Evolutionary conservation across 106 monocot species (phyloP).

Genomic region (Gastrodia elata): DNA sequence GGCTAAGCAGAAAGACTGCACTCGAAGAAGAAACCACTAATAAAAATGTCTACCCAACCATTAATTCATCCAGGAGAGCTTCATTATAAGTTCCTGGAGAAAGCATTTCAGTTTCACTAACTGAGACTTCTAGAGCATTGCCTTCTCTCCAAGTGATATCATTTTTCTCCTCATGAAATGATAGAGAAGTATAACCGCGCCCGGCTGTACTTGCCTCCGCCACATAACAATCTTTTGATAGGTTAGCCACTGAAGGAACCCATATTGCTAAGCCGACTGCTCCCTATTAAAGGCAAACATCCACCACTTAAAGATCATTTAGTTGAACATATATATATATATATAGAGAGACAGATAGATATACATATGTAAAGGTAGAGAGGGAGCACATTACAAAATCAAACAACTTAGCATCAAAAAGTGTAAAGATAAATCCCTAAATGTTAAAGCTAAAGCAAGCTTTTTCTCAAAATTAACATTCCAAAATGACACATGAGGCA

Average conservation of each 20-base stretch:
- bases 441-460: neutral
- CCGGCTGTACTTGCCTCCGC: constrained; percentile 22
- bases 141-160: constrained; percentile 39
- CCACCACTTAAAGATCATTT: neutral
- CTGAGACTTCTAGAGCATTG: constrained; percentile 53
- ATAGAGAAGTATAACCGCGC: constrained; percentile 67
- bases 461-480: neutral
- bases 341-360: neutral
- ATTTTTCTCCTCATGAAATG: constrained; percentile 45
- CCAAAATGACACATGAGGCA: neutral
- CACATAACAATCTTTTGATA: constrained; percentile 41
- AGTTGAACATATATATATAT: neutral
- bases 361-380: neutral
- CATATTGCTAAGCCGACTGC: constrained; percentile 99
- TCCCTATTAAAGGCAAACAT: constrained; percentile 38
- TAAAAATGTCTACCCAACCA: constrained; percentile 32
- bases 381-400: neutral
- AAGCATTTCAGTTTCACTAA: constrained; percentile 27
- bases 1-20: neutral
- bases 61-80: constrained; percentile 77
- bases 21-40: constrained; percentile 3
- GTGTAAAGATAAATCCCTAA: neutral
- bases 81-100: constrained; percentile 41
- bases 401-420: neutral
- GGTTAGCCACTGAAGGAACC: constrained; percentile 92